These are phyloP conservation scores for Fusarium xyrophilum DNA, from an alignment of 2,329 filamentous ascomycete genomes.

Conservation along the genomic window DNA sequence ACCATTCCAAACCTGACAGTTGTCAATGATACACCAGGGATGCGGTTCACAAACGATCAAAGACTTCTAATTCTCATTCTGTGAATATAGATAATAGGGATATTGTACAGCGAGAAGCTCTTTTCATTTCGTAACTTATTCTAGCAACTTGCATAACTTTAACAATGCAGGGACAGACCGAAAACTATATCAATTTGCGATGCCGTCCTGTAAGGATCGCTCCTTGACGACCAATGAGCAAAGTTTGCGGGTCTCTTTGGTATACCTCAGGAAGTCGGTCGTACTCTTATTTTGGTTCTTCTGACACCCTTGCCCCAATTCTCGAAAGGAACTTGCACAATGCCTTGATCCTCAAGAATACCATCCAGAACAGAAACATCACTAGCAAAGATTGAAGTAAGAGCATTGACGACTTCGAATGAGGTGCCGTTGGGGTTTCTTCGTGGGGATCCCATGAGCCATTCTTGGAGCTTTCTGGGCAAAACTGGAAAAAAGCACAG, in stretches of 20 bases:
- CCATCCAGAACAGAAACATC: slow-evolving; percentile 1
- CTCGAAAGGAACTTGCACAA: slow-evolving; percentile 13
- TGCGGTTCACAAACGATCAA: no score
- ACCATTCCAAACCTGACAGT: no score
- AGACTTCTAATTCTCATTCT: no score
- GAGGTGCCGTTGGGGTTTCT: neutral
- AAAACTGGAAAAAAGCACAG: slow-evolving; percentile 10
- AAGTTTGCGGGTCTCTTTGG: neutral
- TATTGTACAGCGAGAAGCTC: no score
- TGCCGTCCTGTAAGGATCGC: no score
- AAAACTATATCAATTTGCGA: no score
- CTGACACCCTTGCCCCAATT: neutral
- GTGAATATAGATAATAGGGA: no score
- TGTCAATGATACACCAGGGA: no score
- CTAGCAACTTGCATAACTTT: no score
- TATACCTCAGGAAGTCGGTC: neutral
- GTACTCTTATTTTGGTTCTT: neutral
- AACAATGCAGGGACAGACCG: no score
- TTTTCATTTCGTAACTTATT: no score
- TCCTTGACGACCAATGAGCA: neutral
- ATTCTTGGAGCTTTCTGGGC: slow-evolving; percentile 9
- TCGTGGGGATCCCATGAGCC: slow-evolving; percentile 6
- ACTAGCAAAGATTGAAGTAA: slow-evolving; percentile 14
- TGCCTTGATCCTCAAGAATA: slow-evolving; percentile 22
- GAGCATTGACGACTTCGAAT: neutral